Conservation (phyloP, 2,329 filamentous ascomycete species). For the Sclerotinia subarctica region DNA sequence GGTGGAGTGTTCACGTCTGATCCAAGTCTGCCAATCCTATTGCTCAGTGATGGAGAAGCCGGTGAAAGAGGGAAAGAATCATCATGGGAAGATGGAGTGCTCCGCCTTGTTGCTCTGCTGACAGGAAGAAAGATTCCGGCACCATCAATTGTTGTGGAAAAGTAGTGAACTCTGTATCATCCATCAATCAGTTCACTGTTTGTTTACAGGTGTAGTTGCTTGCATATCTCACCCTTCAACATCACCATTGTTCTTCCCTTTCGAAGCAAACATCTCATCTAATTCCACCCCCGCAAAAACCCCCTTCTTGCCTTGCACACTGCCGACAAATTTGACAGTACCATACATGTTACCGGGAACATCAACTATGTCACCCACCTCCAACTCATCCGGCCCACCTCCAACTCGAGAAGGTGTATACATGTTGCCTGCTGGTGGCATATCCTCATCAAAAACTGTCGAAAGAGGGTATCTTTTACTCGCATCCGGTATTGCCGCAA, state of each 20-base stretch:
- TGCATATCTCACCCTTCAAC: conserved; percentile 75
- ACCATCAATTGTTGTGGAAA: conserved; percentile 71
- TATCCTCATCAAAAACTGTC: conserved; percentile 48
- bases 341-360: conserved; percentile 93
- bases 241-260: conserved; percentile 94
- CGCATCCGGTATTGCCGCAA: conserved; percentile 65
- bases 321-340: conserved; percentile 82
- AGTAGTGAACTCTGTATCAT: conserved; percentile 64
- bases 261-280: conserved; percentile 70
- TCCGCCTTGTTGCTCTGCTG: conserved; percentile 71
- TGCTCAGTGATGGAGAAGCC: conserved; percentile 55
- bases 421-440: conserved; percentile 46
- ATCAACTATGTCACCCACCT: conserved; percentile 80
- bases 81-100: conserved; percentile 51
- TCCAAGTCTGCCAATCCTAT: conserved; percentile 46
- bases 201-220: conserved; percentile 23
- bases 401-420: conserved; percentile 52
- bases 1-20: conserved; percentile 61
- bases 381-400: conserved; percentile 51
- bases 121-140: conserved; percentile 92
- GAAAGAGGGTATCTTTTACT: conserved; percentile 60
- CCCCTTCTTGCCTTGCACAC: conserved; percentile 84
- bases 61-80: conserved; percentile 64
- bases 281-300: conserved; percentile 92
- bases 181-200: conserved; percentile 29